These are phyloP conservation scores for Aspergillus brasiliensis DNA, from an alignment of 2,329 filamentous ascomycete genomes.

Conservation along the genomic window DNA sequence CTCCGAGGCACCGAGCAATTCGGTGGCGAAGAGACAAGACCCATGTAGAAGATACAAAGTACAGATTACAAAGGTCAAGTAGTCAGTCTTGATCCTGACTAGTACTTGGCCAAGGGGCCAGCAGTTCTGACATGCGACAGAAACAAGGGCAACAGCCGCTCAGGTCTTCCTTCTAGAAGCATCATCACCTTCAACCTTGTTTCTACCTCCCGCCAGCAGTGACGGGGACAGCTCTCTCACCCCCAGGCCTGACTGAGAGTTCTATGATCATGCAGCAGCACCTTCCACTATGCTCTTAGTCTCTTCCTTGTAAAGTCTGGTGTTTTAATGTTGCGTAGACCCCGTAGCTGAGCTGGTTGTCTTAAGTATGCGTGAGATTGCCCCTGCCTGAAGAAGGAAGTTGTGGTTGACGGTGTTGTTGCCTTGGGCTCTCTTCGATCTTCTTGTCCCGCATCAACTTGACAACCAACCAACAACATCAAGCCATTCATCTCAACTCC, in stretches of 20 bases:
- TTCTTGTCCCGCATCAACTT: not conserved
- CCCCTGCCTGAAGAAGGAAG: not conserved
- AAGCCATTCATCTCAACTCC: not conserved
- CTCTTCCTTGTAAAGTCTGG: not conserved
- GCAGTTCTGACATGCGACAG: constrained; percentile 9
- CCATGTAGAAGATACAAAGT: not conserved
- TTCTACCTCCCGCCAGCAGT: not conserved
- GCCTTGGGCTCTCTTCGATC: not conserved
- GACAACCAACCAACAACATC: not conserved
- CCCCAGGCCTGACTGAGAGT: not conserved
- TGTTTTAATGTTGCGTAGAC: not conserved
- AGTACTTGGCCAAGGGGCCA: not conserved
- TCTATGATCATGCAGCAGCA: not conserved
- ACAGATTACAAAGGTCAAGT: not conserved
- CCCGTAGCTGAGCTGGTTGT: not conserved
- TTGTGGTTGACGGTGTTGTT: not conserved
- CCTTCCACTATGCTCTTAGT: not conserved
- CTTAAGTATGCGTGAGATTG: not conserved
- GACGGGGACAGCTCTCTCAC: not conserved
- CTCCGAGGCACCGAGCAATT: not conserved
- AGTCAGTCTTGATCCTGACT: no score
- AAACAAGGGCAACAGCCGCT: constrained; percentile 2
- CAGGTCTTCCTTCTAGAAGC: constrained; percentile 20
- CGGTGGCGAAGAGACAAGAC: not conserved
- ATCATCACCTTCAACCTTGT: constrained; percentile 9